Percentiles rank a stretch among this genome's conserved stretches.
Conservation (phyloP, 2,329 filamentous ascomycete species). For the Cladophialophora exuberans region DNA sequence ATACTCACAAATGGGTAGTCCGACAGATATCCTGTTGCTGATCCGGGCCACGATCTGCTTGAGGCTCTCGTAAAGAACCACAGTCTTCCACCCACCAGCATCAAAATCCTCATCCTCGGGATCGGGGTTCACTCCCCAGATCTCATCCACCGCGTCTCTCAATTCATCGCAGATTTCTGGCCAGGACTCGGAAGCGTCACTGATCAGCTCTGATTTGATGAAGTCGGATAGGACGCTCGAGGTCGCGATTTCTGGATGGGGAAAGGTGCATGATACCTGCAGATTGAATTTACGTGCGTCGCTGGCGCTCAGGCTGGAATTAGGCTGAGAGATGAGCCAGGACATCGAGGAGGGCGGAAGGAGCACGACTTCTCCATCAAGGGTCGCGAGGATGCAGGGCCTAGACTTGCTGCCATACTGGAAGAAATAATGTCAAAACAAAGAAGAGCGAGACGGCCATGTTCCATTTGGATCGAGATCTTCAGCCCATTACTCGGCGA, state of each 20-base stretch:
- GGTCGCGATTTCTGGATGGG: constrained; percentile 38
- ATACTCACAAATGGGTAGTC: constrained; percentile 43
- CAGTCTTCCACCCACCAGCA: constrained; percentile 40
- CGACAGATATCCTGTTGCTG: constrained; percentile 50
- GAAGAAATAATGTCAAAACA: background rate
- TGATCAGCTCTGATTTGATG: constrained; percentile 31
- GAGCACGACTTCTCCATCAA: constrained; percentile 34
- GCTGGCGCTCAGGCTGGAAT: constrained; percentile 41
- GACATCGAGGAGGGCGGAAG: constrained; percentile 39
- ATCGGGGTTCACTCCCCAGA: constrained; percentile 37
- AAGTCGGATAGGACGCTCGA: constrained; percentile 19
- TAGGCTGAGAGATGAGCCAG: constrained; percentile 50
- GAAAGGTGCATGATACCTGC: constrained; percentile 44
- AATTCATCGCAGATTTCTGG: constrained; percentile 45
- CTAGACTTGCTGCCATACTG: constrained; percentile 14
- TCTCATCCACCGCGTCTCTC: constrained; percentile 36
- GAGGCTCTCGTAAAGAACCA: constrained; percentile 42
- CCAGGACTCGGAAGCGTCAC: constrained; percentile 46
- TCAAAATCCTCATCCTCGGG: constrained; percentile 30
- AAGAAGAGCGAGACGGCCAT: background rate
- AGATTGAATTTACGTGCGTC: constrained; percentile 43
- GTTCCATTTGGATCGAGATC: too few species aligned
- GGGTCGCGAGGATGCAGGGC: constrained; percentile 13
- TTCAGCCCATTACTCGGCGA: too few species aligned
- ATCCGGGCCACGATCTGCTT: constrained; percentile 44